Evolutionary conservation across 1,139 yeast genomes (phyloP), one percentile per base, ranked within the genome.

Genomic region (Kodamaea sp.): DNA sequence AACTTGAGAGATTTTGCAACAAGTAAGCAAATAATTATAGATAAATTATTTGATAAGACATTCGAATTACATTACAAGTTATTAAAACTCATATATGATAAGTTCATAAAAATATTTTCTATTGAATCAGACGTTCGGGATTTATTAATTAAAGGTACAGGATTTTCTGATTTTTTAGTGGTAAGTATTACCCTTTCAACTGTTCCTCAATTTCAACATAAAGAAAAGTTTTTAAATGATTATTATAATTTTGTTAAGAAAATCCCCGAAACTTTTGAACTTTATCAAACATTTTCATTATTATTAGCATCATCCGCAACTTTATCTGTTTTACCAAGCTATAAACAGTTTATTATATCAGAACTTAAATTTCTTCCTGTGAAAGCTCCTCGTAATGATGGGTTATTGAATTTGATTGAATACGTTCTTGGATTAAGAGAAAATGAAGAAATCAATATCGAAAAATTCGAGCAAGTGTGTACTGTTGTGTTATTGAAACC

Each of bases 351-450:
- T 49, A 68, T 80, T 1, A 55, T 78, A 47, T 42, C 53, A 0
- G 62, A 67, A 38, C 60, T 90, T 5, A 77, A 83, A 2, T 47
- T 59, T 5, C 62, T 87, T 24, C 85, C 86, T 2, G 58, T 76
- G 23, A 58, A 69, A 35, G 73, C 94, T 9, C 63, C 73, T 1
- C 62, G 64, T 10, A 43, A 47, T 1, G 82, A 85, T 53, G 97
- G 97, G 0, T 74, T 90, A 1, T 62, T 75, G 27, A 70, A 88
- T 1, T 61, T 90, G 37, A 71, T 89, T 27, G 97, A 92, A 58
- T 81, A 84, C 48, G 72, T 85, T 0, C 68, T 87, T 10, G 96
- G 95, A 0, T 64, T 85, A 29, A 65, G 96, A 44, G 95, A 87
- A 32, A 73, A 73, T 40, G 94, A 84, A 38, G 81, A 81, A 24